Evolutionary conservation across 306 rosid species (phyloP).

Genomic region (Herpetospermum pedunculosum): DNA sequence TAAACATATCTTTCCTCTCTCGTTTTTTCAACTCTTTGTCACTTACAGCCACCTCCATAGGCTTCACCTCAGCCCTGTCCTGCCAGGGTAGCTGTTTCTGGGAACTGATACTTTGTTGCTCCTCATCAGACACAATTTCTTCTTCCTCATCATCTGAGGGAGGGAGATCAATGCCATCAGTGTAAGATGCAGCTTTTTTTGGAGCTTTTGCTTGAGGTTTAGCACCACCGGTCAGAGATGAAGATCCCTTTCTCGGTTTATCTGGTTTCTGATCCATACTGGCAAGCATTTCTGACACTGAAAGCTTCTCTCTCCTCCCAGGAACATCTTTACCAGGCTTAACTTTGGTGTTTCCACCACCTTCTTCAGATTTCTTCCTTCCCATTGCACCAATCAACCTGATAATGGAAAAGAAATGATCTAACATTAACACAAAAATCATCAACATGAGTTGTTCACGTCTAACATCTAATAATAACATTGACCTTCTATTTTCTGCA

Average conservation of each 20-base stretch:
- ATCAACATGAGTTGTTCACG: background rate
- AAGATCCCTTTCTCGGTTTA: constrained; percentile 23
- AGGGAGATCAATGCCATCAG: constrained; percentile 42
- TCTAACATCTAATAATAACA: background rate
- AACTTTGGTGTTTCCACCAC: background rate
- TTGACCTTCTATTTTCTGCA: background rate
- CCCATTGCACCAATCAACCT: constrained; percentile 11
- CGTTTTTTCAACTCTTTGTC: constrained; percentile 40
- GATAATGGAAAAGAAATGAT: background rate
- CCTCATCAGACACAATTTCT: constrained; percentile 22
- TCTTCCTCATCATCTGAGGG: constrained; percentile 58
- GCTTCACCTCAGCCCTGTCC: constrained; percentile 21
- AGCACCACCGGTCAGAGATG: constrained; percentile 16
- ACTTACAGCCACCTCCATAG: constrained; percentile 25
- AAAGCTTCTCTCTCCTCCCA: constrained; percentile 12
- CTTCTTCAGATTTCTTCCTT: constrained; percentile 15
- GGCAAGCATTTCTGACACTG: constrained; percentile 23
- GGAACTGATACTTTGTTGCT: constrained; percentile 7
- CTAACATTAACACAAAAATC: background rate
- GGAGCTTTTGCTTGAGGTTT: constrained; percentile 34
- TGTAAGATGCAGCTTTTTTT: constrained; percentile 26
- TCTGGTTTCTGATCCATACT: constrained; percentile 36
- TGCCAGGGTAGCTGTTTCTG: constrained; percentile 19
- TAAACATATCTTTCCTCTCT: constrained; percentile 51
- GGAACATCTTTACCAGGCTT: constrained; percentile 8